Evolutionary conservation across 345 rosid species (phyloP), one percentile per base, ranked within the genome.

Genomic region (Melaleuca alternifolia): DNA sequence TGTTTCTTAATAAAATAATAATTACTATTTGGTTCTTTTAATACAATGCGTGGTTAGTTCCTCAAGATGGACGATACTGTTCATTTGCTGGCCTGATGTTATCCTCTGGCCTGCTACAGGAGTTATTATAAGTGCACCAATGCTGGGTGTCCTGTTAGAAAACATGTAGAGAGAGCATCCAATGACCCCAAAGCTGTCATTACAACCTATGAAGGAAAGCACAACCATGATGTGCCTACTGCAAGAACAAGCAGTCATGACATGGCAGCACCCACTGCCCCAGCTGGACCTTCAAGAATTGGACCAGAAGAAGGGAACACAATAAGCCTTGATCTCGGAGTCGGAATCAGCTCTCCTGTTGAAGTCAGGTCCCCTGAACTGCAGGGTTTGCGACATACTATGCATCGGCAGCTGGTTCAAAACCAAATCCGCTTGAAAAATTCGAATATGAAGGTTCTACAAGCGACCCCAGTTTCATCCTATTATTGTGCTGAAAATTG

Each of bases 111-210:
- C 50, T 84, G 77, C 26, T 91, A 89, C 92, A 97, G 99, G 98
- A 97, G 99, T 89, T 97, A 96, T 88, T 97, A 97, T 92, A 97
- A 96, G 92, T 97, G 99, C 93, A 97, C 99, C 83, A 92, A 95
- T 90, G 93, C 92, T 28, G 96, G 97, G 86, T 97, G 99, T 86
- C 96, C 98, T 41, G 99, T 96, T 85, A 93, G 99, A 90, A 97
- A 97, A 91, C 99, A 96, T 23, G 98, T 97, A 89, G 99, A 97
- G 93, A 94, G 99, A 89, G 99, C 99, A 89, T 96, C 99, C 30
- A 99, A 97, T 88, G 99, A 97, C 88, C 98, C 94, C 10, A 98
- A 98, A 90, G 99, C 99, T 41, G 99, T 98, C 54, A 96, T 98
- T 87, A 98, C 99, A 88, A 95, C 99, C 83, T 98, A 98, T 51